phyloP scores from a whole-genome alignment of 2,329 filamentous ascomycete genomes.

The Ascochyta fabae region DNA sequence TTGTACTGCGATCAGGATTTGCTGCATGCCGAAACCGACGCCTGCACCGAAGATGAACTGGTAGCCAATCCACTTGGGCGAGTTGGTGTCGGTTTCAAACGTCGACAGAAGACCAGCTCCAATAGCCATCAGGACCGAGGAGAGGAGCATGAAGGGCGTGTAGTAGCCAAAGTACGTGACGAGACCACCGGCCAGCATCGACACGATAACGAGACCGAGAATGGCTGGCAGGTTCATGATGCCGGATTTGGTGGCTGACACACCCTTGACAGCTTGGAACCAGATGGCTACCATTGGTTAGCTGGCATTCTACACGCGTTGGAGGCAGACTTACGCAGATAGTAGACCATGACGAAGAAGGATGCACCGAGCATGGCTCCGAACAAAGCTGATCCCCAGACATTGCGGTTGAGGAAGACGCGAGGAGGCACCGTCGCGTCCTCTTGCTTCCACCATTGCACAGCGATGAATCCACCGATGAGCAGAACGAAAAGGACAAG shows the following conservation, averaged over 20 bases:
- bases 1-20: conserved; percentile 55
- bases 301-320: background rate
- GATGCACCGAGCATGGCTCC: conserved; percentile 51
- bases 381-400: conserved; percentile 52
- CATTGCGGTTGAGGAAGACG: conserved; percentile 54
- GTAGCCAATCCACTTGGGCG: conserved; percentile 49
- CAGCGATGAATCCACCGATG: conserved; percentile 49
- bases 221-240: conserved; percentile 58
- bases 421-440: conserved; percentile 56
- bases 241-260: conserved; percentile 54
- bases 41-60: conserved; percentile 52
- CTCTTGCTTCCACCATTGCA: conserved; percentile 54
- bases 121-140: conserved; percentile 52
- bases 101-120: conserved; percentile 56
- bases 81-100: conserved; percentile 48
- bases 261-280: conserved; percentile 59
- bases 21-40: conserved; percentile 58
- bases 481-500: conserved; percentile 56
- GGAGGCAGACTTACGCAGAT: conserved; percentile 39
- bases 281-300: conserved; percentile 48
- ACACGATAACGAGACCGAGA: conserved; percentile 53
- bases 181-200: conserved; percentile 48
- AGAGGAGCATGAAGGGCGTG: conserved; percentile 56
- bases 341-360: conserved; percentile 56
- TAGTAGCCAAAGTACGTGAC: conserved; percentile 57